Evolutionary conservation across 495 filamentous ascomycete species (phyloP).

Genomic region (Penicillium manginii): DNA sequence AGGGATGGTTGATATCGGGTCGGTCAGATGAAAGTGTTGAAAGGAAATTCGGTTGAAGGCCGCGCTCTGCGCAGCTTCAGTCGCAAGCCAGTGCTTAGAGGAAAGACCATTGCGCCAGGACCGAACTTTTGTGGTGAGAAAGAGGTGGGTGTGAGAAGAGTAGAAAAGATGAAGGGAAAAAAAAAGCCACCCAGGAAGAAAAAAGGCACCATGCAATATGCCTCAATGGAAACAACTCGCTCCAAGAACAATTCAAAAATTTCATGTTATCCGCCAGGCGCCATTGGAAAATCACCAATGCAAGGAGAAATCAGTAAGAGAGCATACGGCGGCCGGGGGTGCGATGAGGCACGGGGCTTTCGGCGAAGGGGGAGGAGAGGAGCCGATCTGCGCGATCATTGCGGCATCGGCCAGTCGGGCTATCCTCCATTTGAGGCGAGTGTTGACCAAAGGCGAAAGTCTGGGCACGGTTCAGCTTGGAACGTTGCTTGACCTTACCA

Average conservation of each 20-base stretch:
- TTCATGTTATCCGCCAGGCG: conserved; percentile 20
- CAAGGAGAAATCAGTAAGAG: conserved; percentile 57
- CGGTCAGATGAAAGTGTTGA: conserved; percentile 15
- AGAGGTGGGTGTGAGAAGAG: conserved; percentile 3
- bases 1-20: conserved; percentile 13
- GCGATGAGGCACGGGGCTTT: conserved; percentile 58
- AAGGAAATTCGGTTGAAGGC: conserved; percentile 4
- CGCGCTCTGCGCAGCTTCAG: conserved; percentile 20
- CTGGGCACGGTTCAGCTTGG: conserved; percentile 83
- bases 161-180: conserved; percentile 6
- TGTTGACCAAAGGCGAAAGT: conserved; percentile 91
- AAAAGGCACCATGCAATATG: conserved; percentile 14
- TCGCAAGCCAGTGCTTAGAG: conserved; percentile 15
- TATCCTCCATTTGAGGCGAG: conserved; percentile 70
- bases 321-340: conserved; percentile 69
- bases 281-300: conserved; percentile 16
- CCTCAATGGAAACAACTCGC: conserved; percentile 29
- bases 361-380: conserved; percentile 55
- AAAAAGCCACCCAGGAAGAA: conserved; percentile 6
- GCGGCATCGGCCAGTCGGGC: conserved; percentile 70
- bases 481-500: conserved; percentile 80
- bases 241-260: conserved; percentile 26
- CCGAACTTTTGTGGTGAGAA: conserved; percentile 11
- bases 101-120: conserved; percentile 13
- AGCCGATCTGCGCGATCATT: conserved; percentile 34